Evolutionary conservation across 306 rosid species (phyloP).

Genomic region (Prunus fruticosa): DNA sequence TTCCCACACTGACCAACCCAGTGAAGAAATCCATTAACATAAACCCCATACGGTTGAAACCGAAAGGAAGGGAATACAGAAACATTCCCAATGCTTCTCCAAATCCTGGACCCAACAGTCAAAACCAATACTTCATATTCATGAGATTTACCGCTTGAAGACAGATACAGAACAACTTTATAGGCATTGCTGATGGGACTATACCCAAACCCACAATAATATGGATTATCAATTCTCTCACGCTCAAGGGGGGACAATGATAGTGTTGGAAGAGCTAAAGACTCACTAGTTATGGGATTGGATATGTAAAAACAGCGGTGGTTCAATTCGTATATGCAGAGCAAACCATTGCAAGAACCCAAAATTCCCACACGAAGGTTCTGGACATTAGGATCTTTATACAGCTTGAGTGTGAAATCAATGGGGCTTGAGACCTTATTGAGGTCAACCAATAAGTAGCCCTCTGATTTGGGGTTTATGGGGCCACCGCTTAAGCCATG

Average conservation of each 20-base stretch:
- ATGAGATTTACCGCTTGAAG: not conserved
- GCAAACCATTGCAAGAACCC: not conserved
- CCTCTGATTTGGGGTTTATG: not conserved
- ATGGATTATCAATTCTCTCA: not conserved
- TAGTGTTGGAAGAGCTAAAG: not conserved
- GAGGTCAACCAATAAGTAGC: not conserved
- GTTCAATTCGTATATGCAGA: not conserved
- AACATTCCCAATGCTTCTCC: not conserved
- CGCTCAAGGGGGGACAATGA: not conserved
- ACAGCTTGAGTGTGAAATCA: not conserved
- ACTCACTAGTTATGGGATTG: not conserved
- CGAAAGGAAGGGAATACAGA: not conserved
- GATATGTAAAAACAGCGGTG: not conserved
- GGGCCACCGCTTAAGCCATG: not conserved
- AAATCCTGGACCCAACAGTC: not conserved
- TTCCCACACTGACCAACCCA: not conserved
- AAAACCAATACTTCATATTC: not conserved
- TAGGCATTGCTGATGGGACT: not conserved
- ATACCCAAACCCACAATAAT: not conserved
- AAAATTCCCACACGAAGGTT: not conserved
- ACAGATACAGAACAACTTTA: not conserved
- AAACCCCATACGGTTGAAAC: not conserved
- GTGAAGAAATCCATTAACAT: conserved; percentile 8
- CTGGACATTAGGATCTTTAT: not conserved
- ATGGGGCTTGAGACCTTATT: not conserved